Evolutionary conservation across 75 land plant genomes (phyloP), one percentile per base, ranked within the genome.

Genomic region (Pinus taeda): DNA sequence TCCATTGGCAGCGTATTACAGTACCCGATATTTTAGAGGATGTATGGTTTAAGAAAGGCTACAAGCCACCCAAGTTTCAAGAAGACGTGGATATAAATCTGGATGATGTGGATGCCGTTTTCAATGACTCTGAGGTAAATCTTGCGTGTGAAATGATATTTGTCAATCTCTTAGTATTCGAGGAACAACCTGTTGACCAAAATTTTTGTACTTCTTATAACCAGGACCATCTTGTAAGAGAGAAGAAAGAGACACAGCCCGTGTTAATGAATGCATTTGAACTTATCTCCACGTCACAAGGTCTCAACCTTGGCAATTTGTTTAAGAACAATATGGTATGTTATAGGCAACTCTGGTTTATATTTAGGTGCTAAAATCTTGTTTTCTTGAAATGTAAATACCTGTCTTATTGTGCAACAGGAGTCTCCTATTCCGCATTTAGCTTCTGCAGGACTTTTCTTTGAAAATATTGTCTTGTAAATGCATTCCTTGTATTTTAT

Each of bases 181-280:
- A 85, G 85, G 79, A 82, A 75, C n/a, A 81, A 53, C 83, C 71
- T 30, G 77, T 81, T 1, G 83, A 81, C n/a, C 82, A 78, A 80
- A 59, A 55, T 36, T 83, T 76, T 59, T 29, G 9, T 69, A 37
- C 22, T 59, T 21, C 12, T 69, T 73, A 86, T 83, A 63, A 76
- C 22, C 80, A 90, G 76, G 78, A 71, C 57, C 85, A 89, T 80
- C 87, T 95, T 81, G 98, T 95, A 20, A 90, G 83, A 73, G 96
- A 95, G 85, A 83, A 86, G 82, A 83, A 89, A 42, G 98, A 92
- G 81, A 90, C 86, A 21, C 71, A 84, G 22, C 97, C 98, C 29
- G 83, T 79, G 26, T 71, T 83, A 3, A 94, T 94, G 99, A 96
- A 97, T 89, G 99, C 99, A 5, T 96, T 96, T 88, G 93, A 96